These are phyloP conservation scores for Talaromyces sp. DNA, from an alignment of 2,329 filamentous ascomycete genomes.

Conservation along the genomic window DNA sequence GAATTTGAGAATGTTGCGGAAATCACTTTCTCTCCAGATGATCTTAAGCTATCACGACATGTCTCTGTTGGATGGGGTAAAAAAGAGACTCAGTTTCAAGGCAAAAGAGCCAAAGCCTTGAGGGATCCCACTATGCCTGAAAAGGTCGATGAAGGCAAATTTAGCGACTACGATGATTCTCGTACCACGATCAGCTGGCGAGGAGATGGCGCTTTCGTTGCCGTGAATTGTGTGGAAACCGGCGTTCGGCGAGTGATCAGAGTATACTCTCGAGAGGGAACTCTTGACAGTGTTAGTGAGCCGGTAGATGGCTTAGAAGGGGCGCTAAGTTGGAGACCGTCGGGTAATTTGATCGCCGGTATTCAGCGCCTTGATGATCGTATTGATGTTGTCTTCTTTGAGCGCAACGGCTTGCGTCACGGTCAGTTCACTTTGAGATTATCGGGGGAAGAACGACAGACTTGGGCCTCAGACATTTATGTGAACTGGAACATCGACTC, in stretches of 20 bases:
- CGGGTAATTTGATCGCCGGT: slow-evolving; percentile 84
- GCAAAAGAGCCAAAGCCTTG: slow-evolving; percentile 78
- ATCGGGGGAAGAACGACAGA: slow-evolving; percentile 55
- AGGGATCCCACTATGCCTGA: slow-evolving; percentile 94
- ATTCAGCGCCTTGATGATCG: slow-evolving; percentile 67
- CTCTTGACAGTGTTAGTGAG: slow-evolving; percentile 89
- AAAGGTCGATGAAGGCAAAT: slow-evolving; percentile 75
- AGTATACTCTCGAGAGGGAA: slow-evolving; percentile 85
- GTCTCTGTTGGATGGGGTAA: slow-evolving; percentile 98
- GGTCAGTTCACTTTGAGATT: slow-evolving; percentile 82
- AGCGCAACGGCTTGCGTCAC: slow-evolving; percentile 94
- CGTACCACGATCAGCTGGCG: slow-evolving; percentile 80
- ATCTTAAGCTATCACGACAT: slow-evolving; percentile 83
- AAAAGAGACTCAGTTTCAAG: slow-evolving; percentile 96
- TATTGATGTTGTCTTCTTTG: slow-evolving; percentile 90
- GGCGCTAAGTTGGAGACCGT: slow-evolving; percentile 83
- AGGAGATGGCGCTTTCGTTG: slow-evolving; percentile 87
- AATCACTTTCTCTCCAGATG: slow-evolving; percentile 66
- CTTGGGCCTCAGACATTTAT: slow-evolving; percentile 56
- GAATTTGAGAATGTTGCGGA: slow-evolving; percentile 81
- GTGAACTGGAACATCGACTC: slow-evolving; percentile 91
- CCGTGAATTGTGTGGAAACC: slow-evolving; percentile 73
- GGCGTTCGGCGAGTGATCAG: slow-evolving; percentile 72
- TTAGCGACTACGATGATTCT: slow-evolving; percentile 71
- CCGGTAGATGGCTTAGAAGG: slow-evolving; percentile 89